Conservation (phyloP, 371 early-diverging fungal species). For the Mucor piriformis region DNA sequence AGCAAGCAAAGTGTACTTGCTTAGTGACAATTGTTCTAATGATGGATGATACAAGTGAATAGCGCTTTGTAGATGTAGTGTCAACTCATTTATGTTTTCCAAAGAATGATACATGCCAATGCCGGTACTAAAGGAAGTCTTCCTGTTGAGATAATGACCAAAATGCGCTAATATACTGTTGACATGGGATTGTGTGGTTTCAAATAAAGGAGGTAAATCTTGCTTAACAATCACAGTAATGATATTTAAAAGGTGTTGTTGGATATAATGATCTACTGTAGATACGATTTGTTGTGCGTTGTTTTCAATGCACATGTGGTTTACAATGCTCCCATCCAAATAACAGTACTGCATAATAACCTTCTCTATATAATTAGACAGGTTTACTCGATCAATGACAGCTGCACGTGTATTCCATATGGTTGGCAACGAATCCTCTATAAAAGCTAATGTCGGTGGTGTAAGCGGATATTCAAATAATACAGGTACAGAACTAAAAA, state of each 20-base stretch:
- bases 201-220: constrained; percentile 20
- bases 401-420: constrained; percentile 37
- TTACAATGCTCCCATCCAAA: neutral
- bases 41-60: constrained; percentile 5
- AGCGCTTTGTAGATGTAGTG: neutral
- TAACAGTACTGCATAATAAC: constrained; percentile 2
- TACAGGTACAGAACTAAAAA: neutral
- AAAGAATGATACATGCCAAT: constrained; percentile 4
- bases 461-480: neutral
- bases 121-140: neutral
- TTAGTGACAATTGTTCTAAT: constrained; percentile 6
- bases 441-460: constrained; percentile 22
- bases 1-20: constrained; percentile 8
- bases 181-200: constrained; percentile 20
- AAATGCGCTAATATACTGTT: constrained; percentile 25
- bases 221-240: constrained; percentile 6
- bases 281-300: constrained; percentile 9
- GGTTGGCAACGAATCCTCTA: constrained; percentile 39
- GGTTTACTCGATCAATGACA: constrained; percentile 26
- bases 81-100: constrained; percentile 4
- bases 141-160: constrained; percentile 10
- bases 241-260: constrained; percentile 10
- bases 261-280: constrained; percentile 18
- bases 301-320: constrained; percentile 8
- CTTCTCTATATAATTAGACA: constrained; percentile 25